Base-by-base conservation (phyloP, 208 protist genomes). In the Trypanosoma theileri region DNA sequence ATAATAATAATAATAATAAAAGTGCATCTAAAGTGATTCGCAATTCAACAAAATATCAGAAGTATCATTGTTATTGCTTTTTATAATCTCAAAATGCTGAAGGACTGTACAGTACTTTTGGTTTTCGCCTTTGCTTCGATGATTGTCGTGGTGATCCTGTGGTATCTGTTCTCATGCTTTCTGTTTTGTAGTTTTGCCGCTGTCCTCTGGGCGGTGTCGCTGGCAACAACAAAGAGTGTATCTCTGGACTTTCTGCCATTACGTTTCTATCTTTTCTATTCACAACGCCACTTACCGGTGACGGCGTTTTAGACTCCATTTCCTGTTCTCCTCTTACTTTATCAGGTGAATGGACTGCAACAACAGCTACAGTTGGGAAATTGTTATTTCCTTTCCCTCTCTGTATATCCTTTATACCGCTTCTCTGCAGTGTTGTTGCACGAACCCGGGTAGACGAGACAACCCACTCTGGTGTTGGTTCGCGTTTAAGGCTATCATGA, bases 71-170 rank as follows among this genome's bases (percentile, higher is more conserved):
- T 21, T 51, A 51, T 19, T 51, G 1, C 8, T 51, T 51, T 51
- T 14, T 19, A 9, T 14, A 3, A 0, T 16, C 31, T 66, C 51
- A 57, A 50, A 31, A 66, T 4, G 41, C 28, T n/a, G 50, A 66
- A n/a, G 61, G 61, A 45, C 61, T 66, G 3, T 57, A 41, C 14
- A 66, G 24, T 10, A 52, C 21, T 21, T 14, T 21, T 21, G n/a
- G 3, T 6, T 10, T 14, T 22, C 3, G 26, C 17, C 51, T 31
- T 21, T 21, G 14, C 19, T 7, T 26, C 1, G 16, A 16, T 13
- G 16, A 16, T 13, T 31, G 48, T 28, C 26, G 48, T 16, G 61
- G 19, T 9, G 50, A 66, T 22, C 19, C 7, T 24, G n/a, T 19
- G 28, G 3, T 26, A 4, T 19, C 28, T 44, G 16, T 56, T 8